phyloP scores from a whole-genome alignment of 805 yeast genomes.

The Kodamaea kaohsiungensis region DNA sequence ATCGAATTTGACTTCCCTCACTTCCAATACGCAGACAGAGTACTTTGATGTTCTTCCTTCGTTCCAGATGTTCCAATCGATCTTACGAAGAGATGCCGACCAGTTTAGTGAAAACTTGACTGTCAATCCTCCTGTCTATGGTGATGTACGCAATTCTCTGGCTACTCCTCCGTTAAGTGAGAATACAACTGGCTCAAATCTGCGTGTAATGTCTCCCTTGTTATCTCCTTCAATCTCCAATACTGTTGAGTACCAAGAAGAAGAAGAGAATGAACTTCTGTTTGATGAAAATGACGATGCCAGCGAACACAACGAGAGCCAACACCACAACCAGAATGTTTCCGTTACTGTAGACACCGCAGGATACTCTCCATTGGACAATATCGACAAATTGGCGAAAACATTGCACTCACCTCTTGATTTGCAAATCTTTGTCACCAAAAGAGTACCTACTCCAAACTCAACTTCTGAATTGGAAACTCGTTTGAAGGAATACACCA shows the following conservation, averaged over 20 bases:
- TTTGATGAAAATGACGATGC: conserved; percentile 8
- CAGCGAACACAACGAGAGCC: conserved; percentile 5
- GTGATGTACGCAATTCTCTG: conserved; percentile 29
- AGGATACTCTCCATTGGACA: conserved; percentile 52
- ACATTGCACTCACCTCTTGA: conserved; percentile 43
- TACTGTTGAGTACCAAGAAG: conserved; percentile 5
- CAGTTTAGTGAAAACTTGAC: conserved; percentile 38
- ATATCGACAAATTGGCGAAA: conserved; percentile 50
- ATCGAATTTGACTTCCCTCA: conserved; percentile 17
- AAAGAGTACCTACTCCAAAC: conserved; percentile 50
- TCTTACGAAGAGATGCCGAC: conserved; percentile 42
- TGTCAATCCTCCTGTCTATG: conserved; percentile 39
- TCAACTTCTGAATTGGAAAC: conserved; percentile 41
- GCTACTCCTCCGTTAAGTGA: conserved; percentile 27
- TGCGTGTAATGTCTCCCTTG: background rate
- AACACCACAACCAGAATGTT: conserved; percentile 14
- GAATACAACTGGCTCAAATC: conserved; percentile 13
- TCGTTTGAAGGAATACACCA: conserved; percentile 43
- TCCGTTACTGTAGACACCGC: conserved; percentile 19
- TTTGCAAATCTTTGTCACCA: conserved; percentile 53
- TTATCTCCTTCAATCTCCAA: conserved; percentile 4
- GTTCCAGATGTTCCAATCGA: conserved; percentile 64
- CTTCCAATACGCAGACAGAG: conserved; percentile 35
- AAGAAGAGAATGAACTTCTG: conserved; percentile 8
- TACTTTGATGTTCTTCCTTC: conserved; percentile 65